Evolutionary conservation across 768 basidiomycete genomes (phyloP).

Genomic region (Termitomyces sp.): DNA sequence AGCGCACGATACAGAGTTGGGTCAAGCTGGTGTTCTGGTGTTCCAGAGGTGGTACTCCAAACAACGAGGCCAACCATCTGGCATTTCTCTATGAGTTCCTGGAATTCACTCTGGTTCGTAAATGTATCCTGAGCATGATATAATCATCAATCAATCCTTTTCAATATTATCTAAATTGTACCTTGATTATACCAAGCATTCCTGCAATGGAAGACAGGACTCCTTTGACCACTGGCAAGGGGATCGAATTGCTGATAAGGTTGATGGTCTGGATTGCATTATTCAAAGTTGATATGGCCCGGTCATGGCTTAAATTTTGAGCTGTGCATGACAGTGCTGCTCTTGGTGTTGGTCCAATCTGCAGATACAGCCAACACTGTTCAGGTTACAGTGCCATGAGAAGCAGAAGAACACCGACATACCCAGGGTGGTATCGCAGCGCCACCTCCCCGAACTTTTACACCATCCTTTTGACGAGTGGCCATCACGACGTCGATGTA

Average conservation of each 20-base stretch:
- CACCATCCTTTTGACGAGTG: no score
- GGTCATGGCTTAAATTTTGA: neutral
- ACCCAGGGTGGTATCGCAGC: no score
- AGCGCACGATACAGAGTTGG: neutral
- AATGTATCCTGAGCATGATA: neutral
- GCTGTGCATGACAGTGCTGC: neutral
- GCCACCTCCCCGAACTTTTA: no score
- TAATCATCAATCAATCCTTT: neutral
- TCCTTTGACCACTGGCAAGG: neutral
- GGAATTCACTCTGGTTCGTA: conserved; percentile 6
- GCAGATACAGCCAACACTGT: no score
- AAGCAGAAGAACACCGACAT: no score
- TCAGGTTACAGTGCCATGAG: no score
- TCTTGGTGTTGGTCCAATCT: neutral
- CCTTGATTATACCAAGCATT: conserved; percentile 8
- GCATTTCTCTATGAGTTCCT: conserved; percentile 8
- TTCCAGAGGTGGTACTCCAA: conserved; percentile 5
- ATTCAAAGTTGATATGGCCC: conserved; percentile 2
- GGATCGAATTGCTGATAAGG: conserved; percentile 1
- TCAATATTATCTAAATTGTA: neutral
- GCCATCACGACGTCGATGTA: no score
- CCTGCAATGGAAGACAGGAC: conserved; percentile 4
- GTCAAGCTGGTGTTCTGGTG: neutral
- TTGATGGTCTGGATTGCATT: conserved; percentile 3
- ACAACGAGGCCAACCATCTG: conserved; percentile 8